These are phyloP conservation scores for Setomelanomma holmii DNA, from an alignment of 2,329 filamentous ascomycete species.

Conservation along the genomic window DNA sequence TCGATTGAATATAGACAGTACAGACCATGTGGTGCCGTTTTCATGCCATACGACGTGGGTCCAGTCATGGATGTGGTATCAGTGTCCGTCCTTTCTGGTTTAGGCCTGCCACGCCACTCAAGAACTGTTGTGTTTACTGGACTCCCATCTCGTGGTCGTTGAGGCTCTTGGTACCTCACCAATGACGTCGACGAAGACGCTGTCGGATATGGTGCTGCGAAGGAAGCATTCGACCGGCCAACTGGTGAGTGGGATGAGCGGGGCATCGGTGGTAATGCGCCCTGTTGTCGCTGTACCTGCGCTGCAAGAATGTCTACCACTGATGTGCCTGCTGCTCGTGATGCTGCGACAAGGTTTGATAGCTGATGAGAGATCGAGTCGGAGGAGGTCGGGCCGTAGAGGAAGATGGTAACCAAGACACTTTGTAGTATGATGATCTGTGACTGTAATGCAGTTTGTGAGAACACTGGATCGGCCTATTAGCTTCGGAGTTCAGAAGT, in stretches of 20 bases:
- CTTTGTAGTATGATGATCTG: constrained; percentile 46
- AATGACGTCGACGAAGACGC: constrained; percentile 33
- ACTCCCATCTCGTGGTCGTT: constrained; percentile 20
- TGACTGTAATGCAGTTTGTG: constrained; percentile 42
- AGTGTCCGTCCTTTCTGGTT: constrained; percentile 22
- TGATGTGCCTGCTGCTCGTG: constrained; percentile 33
- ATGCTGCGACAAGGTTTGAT: constrained; percentile 37
- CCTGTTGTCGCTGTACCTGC: constrained; percentile 34
- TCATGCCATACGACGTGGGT: constrained; percentile 27
- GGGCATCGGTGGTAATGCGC: constrained; percentile 18
- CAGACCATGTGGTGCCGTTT: constrained; percentile 22
- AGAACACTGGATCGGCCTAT: constrained; percentile 26
- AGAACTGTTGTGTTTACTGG: constrained; percentile 36
- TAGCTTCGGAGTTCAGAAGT: not conserved
- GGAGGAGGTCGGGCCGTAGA: constrained; percentile 44
- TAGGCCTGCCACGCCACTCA: constrained; percentile 23
- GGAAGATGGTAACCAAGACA: constrained; percentile 39
- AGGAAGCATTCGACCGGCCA: constrained; percentile 10
- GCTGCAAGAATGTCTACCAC: constrained; percentile 38
- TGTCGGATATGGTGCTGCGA: constrained; percentile 19
- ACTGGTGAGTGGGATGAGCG: constrained; percentile 23
- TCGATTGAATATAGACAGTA: constrained; percentile 44
- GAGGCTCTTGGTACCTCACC: constrained; percentile 25
- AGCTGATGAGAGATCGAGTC: constrained; percentile 44
- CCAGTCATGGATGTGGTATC: constrained; percentile 35